These are phyloP conservation scores for Tillandsia leiboldiana DNA, from an alignment of 176 grass and related monocot genomes.

Conservation along the genomic window DNA sequence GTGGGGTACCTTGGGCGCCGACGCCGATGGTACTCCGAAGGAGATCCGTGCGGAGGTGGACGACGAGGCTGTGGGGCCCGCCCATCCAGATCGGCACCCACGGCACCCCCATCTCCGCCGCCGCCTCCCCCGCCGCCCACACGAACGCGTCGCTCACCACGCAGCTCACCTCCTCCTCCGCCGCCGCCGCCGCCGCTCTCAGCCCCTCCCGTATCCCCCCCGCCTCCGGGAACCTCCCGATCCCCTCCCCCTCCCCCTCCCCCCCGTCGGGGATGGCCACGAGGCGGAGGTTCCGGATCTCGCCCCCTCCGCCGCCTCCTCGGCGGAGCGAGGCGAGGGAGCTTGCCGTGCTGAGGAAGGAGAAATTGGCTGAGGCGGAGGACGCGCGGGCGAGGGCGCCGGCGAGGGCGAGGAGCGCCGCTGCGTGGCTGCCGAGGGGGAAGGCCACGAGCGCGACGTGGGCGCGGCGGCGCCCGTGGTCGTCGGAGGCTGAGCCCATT, in stretches of 20 bases:
- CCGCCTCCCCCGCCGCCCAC: constrained; percentile 43
- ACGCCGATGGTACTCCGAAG: constrained; percentile 6
- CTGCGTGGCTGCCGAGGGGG: constrained; percentile 57
- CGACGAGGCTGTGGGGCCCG: constrained; percentile 25
- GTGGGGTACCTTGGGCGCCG: constrained; percentile 27
- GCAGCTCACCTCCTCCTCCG: constrained; percentile 33
- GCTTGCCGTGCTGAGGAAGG: constrained; percentile 29
- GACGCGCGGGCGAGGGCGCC: constrained; percentile 29
- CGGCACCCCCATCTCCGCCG: neutral
- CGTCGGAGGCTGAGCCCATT: neutral
- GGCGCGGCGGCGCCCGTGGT: neutral
- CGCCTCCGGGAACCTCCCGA: constrained; percentile 36
- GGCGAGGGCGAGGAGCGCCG: constrained; percentile 32
- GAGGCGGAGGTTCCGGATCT: constrained; percentile 27
- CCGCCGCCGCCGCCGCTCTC: constrained; percentile 7
- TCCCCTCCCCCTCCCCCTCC: neutral
- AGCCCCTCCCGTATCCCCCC: constrained; percentile 25
- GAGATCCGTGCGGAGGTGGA: constrained; percentile 43
- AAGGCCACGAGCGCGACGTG: constrained; percentile 49
- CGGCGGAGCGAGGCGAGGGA: constrained; percentile 12
- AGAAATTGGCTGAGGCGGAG: constrained; percentile 3
- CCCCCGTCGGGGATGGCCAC: constrained; percentile 16
- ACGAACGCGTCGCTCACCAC: constrained; percentile 47
- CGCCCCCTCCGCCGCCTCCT: neutral
- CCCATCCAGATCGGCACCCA: constrained; percentile 46